These are phyloP conservation scores for Thielaviopsis populi DNA, from an alignment of 2,329 filamentous ascomycete genomes.

Conservation along the genomic window DNA sequence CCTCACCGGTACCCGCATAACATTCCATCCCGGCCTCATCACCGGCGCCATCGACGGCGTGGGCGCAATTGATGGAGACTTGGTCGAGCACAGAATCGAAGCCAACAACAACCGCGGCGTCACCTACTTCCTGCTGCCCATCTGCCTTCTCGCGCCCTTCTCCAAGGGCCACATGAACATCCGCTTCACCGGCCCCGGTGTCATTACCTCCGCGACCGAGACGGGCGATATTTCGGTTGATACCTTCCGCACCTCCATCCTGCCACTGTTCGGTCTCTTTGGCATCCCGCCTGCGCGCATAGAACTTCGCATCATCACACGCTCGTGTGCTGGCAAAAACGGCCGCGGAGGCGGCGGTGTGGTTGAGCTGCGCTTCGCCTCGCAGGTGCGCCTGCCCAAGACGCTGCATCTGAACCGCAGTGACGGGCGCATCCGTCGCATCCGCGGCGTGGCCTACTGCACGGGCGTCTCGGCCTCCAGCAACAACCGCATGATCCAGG, in stretches of 20 bases:
- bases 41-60: conserved; percentile 67
- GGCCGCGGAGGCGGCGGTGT: conserved; percentile 75
- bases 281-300: conserved; percentile 68
- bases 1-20: conserved; percentile 84
- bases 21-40: conserved; percentile 84
- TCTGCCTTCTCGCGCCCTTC: conserved; percentile 85
- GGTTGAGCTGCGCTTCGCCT: conserved; percentile 86
- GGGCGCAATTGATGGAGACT: conserved; percentile 53
- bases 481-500: conserved; percentile 89
- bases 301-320: conserved; percentile 65
- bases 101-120: conserved; percentile 64
- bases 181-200: conserved; percentile 74
- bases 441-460: conserved; percentile 86
- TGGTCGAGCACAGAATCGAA: conserved; percentile 69
- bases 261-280: conserved; percentile 81
- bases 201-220: conserved; percentile 77
- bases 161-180: conserved; percentile 85
- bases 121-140: conserved; percentile 79
- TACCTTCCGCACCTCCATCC: conserved; percentile 79
- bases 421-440: conserved; percentile 70
- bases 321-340: conserved; percentile 61
- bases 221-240: conserved; percentile 81
- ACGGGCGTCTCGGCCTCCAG: conserved; percentile 85
- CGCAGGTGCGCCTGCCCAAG: conserved; percentile 85
- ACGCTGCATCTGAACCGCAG: conserved; percentile 76